phyloP scores from a whole-genome alignment of 345 rosid genomes.

The Corchorus olitorius region DNA sequence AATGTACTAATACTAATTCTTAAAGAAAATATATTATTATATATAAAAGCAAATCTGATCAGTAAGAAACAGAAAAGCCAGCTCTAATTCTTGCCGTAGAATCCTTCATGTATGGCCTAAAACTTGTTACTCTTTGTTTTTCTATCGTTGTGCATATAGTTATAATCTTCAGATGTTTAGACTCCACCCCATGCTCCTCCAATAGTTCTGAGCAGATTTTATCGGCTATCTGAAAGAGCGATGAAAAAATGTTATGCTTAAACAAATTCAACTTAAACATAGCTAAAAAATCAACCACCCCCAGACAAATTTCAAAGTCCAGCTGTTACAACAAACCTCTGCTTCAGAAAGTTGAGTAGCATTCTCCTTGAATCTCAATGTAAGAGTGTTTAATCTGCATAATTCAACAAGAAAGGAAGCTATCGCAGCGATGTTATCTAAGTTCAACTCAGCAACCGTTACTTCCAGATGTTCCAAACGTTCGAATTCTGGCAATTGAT shows the following conservation, averaged over 20 bases:
- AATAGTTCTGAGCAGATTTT: neutral
- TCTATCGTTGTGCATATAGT: no score
- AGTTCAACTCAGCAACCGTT: neutral
- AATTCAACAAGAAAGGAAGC: neutral
- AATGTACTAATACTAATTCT: no score
- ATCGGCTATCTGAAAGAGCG: no score
- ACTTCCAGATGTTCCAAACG: neutral
- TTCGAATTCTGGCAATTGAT: neutral
- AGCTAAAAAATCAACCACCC: no score
- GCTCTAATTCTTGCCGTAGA: neutral
- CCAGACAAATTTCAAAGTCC: no score
- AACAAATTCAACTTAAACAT: no score
- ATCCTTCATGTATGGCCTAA: neutral
- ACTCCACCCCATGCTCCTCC: neutral
- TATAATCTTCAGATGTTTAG: neutral
- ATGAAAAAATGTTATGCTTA: conserved; percentile 22
- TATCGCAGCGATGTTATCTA: neutral
- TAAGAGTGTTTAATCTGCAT: neutral
- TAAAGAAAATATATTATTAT: no score
- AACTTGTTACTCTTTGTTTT: neutral
- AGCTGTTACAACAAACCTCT: neutral
- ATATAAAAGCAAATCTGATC: no score
- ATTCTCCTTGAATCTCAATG: neutral
- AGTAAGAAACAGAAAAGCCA: neutral
- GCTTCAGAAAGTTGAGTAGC: neutral